These are phyloP conservation scores for Ganoderma lingzhi DNA, from an alignment of 1,284 basidiomycete genomes.

Conservation along the genomic window DNA sequence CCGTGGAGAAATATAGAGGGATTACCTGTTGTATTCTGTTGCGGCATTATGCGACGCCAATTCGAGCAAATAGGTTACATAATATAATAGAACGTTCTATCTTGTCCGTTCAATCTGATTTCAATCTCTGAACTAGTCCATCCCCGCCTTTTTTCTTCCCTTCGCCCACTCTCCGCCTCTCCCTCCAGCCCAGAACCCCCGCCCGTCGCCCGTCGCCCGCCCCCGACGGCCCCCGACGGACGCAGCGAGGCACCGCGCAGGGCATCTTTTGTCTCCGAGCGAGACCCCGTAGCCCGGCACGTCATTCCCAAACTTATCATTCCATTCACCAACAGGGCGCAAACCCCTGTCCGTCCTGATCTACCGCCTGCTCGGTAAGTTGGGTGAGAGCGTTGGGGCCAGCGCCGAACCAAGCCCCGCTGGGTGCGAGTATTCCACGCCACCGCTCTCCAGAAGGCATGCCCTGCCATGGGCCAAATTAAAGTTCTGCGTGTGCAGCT, in stretches of 20 bases:
- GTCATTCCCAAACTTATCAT: constrained; percentile 20
- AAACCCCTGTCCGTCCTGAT: constrained; percentile 31
- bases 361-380: constrained; percentile 31
- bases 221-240: background rate
- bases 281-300: background rate
- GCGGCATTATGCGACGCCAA: constrained; percentile 39
- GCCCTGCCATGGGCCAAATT: constrained; percentile 27
- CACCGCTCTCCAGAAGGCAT: constrained; percentile 13
- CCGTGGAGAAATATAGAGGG: constrained; percentile 37
- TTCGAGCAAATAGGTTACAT: constrained; percentile 38
- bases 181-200: constrained; percentile 6
- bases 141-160: constrained; percentile 10
- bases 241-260: background rate
- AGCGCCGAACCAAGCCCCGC: constrained; percentile 28
- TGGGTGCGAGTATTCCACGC: constrained; percentile 4
- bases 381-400: constrained; percentile 19
- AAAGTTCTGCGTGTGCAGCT: constrained; percentile 29
- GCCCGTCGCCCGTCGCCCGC: background rate
- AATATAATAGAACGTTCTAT: constrained; percentile 37
- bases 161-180: constrained; percentile 11
- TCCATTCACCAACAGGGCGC: constrained; percentile 30
- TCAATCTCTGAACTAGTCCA: constrained; percentile 27
- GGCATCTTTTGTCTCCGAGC: constrained; percentile 6
- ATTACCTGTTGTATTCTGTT: constrained; percentile 40
- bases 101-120: constrained; percentile 34